Conservation (phyloP, 768 basidiomycete genomes). For the Lyophyllum atratum region DNA sequence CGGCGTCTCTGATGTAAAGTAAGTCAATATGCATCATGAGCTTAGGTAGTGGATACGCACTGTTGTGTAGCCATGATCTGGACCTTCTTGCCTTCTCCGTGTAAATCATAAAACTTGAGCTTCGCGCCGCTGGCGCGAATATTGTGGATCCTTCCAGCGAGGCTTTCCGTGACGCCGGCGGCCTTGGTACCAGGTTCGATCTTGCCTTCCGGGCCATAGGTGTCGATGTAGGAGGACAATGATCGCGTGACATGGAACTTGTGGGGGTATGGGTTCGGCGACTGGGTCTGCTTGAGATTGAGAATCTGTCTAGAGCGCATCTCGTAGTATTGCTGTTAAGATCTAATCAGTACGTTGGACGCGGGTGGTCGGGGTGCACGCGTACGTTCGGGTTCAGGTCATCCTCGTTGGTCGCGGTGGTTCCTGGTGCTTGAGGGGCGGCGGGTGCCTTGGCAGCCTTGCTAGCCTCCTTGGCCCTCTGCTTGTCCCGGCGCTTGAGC, state of each 20-base stretch:
- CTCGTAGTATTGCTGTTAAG: conserved; percentile 91
- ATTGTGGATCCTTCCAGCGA: conserved; percentile 92
- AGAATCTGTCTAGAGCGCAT: conserved; percentile 87
- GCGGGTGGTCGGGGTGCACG: neutral
- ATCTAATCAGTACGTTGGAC: conserved; percentile 4
- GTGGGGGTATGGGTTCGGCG: conserved; percentile 97
- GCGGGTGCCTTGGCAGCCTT: conserved; percentile 44
- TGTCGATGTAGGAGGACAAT: conserved; percentile 68
- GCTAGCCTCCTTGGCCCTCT: conserved; percentile 76
- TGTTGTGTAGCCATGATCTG: conserved; percentile 93
- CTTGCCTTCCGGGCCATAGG: conserved; percentile 74
- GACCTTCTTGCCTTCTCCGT: conserved; percentile 88
- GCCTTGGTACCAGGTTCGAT: conserved; percentile 70
- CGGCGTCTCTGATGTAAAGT: conserved; percentile 53
- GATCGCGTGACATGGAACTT: conserved; percentile 92
- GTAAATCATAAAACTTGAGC: conserved; percentile 92
- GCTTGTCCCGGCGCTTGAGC: conserved; percentile 91
- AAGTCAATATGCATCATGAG: neutral
- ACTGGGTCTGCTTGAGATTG: conserved; percentile 78
- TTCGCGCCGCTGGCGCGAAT: conserved; percentile 83
- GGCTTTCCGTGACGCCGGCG: conserved; percentile 53
- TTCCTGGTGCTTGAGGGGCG: conserved; percentile 41
- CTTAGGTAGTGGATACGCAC: conserved; percentile 42
- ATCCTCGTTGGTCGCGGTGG: conserved; percentile 59
- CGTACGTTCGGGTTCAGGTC: conserved; percentile 91